phyloP scores from a whole-genome alignment of 257 asterid genomes.

The Paulownia fortunei region DNA sequence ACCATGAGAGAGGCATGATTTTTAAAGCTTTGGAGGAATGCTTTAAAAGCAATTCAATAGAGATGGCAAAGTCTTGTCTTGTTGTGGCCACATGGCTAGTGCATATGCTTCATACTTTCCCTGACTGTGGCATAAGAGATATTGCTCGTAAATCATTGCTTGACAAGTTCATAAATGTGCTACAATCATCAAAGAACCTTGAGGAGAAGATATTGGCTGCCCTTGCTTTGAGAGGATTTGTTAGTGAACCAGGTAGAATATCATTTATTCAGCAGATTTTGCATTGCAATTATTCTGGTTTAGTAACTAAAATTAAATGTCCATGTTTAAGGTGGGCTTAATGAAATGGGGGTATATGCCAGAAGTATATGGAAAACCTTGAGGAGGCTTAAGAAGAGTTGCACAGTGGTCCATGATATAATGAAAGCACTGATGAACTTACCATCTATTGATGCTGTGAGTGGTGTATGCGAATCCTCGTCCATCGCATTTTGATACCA shows the following conservation, averaged over 20 bases:
- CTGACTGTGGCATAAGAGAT: slow-evolving; percentile 70
- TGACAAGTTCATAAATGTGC: slow-evolving; percentile 64
- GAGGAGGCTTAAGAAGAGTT: slow-evolving; percentile 68
- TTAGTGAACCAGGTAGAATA: slow-evolving; percentile 61
- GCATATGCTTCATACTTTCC: slow-evolving; percentile 68
- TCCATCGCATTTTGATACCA: neutral
- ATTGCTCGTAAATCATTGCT: slow-evolving; percentile 74
- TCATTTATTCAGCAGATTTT: neutral
- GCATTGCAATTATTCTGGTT: neutral
- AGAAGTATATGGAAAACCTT: slow-evolving; percentile 63
- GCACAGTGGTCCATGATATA: slow-evolving; percentile 59
- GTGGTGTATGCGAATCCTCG: slow-evolving; percentile 31
- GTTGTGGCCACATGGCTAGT: slow-evolving; percentile 78
- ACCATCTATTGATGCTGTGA: slow-evolving; percentile 70
- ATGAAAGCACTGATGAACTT: slow-evolving; percentile 75
- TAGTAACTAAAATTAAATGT: slow-evolving; percentile 17
- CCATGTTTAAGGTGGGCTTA: slow-evolving; percentile 51
- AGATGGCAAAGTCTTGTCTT: slow-evolving; percentile 70
- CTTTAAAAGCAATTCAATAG: slow-evolving; percentile 67
- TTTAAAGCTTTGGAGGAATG: slow-evolving; percentile 78
- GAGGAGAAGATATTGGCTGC: slow-evolving; percentile 81
- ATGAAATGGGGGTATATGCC: slow-evolving; percentile 61
- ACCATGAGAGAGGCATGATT: slow-evolving; percentile 73
- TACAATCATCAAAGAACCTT: slow-evolving; percentile 76
- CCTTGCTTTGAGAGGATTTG: slow-evolving; percentile 72